Evolutionary conservation across 495 filamentous ascomycete species (phyloP).

Genomic region (Aspergillus leporis): DNA sequence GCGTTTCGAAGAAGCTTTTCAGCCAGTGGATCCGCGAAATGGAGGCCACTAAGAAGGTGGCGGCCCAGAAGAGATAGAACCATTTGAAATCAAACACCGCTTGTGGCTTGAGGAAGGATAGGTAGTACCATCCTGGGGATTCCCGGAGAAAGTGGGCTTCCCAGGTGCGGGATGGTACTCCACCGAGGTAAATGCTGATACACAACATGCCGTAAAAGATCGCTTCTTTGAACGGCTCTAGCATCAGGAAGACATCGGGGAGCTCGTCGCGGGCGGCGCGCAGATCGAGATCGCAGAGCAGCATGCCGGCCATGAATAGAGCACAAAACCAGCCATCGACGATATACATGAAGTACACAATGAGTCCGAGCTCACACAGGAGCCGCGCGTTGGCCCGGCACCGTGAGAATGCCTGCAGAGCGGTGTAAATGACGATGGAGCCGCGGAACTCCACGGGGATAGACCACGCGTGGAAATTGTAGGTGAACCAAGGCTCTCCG

Average conservation of each 20-base stretch:
- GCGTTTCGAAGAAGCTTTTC: conserved; percentile 33
- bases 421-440: conserved; percentile 47
- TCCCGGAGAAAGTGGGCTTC: conserved; percentile 22
- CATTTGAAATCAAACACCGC: conserved; percentile 32
- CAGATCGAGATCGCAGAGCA: conserved; percentile 45
- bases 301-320: conserved; percentile 48
- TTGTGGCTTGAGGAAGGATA: conserved; percentile 28
- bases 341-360: conserved; percentile 38
- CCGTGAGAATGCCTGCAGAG: conserved; percentile 38
- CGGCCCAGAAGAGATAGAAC: conserved; percentile 38
- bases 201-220: conserved; percentile 48
- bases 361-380: conserved; percentile 36
- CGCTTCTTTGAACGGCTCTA: conserved; percentile 39
- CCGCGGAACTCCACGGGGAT: conserved; percentile 52
- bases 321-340: conserved; percentile 43
- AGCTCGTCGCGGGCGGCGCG: conserved; percentile 26
- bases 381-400: conserved; percentile 37
- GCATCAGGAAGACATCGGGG: conserved; percentile 29
- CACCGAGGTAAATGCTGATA: conserved; percentile 33
- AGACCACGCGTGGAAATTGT: conserved; percentile 50
- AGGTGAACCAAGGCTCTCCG: conserved; percentile 49
- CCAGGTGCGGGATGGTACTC: conserved; percentile 19
- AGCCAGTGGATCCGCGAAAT: conserved; percentile 31
- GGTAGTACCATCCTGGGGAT: conserved; percentile 26
- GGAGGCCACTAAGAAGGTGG: conserved; percentile 37